phyloP scores from a whole-genome alignment of 176 grass and related monocot genomes.

The Alopecurus myosuroides region DNA sequence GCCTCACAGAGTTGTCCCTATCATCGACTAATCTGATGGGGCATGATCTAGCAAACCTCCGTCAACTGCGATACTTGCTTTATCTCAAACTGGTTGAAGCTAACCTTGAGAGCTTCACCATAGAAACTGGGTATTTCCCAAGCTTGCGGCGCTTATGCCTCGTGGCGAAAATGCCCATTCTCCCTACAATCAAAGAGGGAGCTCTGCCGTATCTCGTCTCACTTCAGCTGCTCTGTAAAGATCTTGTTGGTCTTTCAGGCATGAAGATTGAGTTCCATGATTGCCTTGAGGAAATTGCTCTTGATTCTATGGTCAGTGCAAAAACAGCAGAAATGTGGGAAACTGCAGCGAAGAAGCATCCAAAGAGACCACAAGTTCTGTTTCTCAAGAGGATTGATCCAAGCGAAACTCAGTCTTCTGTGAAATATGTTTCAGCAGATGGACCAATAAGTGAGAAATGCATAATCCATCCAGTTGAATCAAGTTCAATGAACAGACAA shows the following conservation, averaged over 20 bases:
- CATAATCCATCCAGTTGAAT: not conserved
- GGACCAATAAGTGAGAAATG: not conserved
- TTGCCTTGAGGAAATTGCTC: not conserved
- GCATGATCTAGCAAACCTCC: not conserved
- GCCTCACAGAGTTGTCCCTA: not conserved
- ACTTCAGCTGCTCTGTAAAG: not conserved
- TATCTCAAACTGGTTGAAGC: not conserved
- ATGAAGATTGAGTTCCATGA: not conserved
- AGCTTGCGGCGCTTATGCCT: not conserved
- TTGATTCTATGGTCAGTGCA: not conserved
- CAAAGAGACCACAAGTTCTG: not conserved
- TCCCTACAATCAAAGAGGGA: not conserved
- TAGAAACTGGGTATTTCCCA: not conserved
- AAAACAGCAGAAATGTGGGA: not conserved
- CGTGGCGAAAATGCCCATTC: no score
- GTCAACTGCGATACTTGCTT: not conserved
- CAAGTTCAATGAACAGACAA: not conserved
- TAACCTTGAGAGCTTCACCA: not conserved
- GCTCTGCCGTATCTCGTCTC: slow-evolving; percentile 3
- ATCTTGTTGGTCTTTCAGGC: not conserved
- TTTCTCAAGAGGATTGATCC: not conserved
- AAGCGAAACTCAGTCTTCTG: not conserved
- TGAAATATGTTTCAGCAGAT: not conserved
- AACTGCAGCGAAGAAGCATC: slow-evolving; percentile 1
- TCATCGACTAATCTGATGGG: not conserved